Conservation (phyloP, 2,329 filamentous ascomycete species). For the Ophiostoma himal-ulmi region DNA sequence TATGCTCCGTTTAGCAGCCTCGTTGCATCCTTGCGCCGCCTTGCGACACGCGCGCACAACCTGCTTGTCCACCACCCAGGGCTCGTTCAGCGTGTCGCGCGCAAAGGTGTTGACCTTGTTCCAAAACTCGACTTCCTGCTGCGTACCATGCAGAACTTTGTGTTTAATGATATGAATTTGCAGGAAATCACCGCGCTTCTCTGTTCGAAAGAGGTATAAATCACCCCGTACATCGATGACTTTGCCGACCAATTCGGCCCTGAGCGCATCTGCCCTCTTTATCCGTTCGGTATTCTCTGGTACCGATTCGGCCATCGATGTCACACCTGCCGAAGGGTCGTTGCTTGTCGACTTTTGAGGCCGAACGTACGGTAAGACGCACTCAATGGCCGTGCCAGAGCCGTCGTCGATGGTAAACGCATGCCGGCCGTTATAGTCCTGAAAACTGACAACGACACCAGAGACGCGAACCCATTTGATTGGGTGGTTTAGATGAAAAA, state of each 20-base stretch:
- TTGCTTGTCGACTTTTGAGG: not conserved
- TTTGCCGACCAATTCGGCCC: slow-evolving; percentile 34
- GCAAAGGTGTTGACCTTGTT: slow-evolving; percentile 48
- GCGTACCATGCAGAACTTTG: slow-evolving; percentile 44
- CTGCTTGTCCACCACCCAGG: slow-evolving; percentile 50
- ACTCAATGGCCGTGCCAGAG: slow-evolving; percentile 55
- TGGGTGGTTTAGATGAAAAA: slow-evolving; percentile 67
- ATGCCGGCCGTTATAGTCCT: slow-evolving; percentile 43
- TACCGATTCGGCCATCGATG: not conserved
- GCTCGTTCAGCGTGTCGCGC: slow-evolving; percentile 43
- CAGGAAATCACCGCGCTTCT: slow-evolving; percentile 29
- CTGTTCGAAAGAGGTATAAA: slow-evolving; percentile 41
- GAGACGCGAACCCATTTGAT: slow-evolving; percentile 68
- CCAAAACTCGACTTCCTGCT: slow-evolving; percentile 56
- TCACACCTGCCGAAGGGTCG: not conserved
- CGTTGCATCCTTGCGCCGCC: slow-evolving; percentile 36
- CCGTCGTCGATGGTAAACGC: slow-evolving; percentile 61
- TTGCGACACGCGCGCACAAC: slow-evolving; percentile 47
- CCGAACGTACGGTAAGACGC: slow-evolving; percentile 28
- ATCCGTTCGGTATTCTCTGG: not conserved
- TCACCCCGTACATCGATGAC: slow-evolving; percentile 54
- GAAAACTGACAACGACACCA: slow-evolving; percentile 61
- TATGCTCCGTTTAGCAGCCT: not conserved
- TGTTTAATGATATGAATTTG: slow-evolving; percentile 51
- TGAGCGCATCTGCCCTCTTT: not conserved